These are phyloP conservation scores for Capronia americana DNA, from an alignment of 2,329 filamentous ascomycete species.

Conservation along the genomic window DNA sequence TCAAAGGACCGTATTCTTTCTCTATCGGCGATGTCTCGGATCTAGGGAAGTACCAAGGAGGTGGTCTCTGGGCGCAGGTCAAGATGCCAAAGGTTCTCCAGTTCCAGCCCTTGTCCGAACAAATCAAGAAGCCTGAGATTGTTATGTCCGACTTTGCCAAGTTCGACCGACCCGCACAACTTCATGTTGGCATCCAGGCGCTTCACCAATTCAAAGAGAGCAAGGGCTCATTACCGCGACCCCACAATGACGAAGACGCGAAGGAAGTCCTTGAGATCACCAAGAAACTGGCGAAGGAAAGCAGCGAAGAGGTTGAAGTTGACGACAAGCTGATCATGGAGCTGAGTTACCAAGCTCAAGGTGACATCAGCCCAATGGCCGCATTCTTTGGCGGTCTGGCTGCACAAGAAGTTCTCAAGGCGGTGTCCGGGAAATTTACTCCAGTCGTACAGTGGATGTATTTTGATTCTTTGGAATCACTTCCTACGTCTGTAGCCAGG, in stretches of 20 bases:
- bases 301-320: conserved; percentile 77
- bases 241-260: conserved; percentile 86
- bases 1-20: conserved; percentile 97
- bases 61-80: conserved; percentile 91
- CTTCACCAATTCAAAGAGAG: conserved; percentile 82
- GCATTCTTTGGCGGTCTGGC: conserved; percentile 93
- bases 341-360: conserved; percentile 89
- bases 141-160: conserved; percentile 96
- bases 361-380: conserved; percentile 89
- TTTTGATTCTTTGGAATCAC: conserved; percentile 95
- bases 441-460: conserved; percentile 97
- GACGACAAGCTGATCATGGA: conserved; percentile 93
- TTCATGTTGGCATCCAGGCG: conserved; percentile 91
- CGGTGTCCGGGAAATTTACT: conserved; percentile 95
- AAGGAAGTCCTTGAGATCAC: conserved; percentile 76
- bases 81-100: conserved; percentile 97
- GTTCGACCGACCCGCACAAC: conserved; percentile 89
- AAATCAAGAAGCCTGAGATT: conserved; percentile 86
- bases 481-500: conserved; percentile 75
- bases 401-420: conserved; percentile 94
- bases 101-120: conserved; percentile 79
- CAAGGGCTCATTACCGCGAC: conserved; percentile 73
- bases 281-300: conserved; percentile 70
- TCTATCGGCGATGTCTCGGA: conserved; percentile 92
- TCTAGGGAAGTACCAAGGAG: conserved; percentile 83